Evolutionary conservation across 331 rosid species (phyloP).

Genomic region (Prunus yedoensis): DNA sequence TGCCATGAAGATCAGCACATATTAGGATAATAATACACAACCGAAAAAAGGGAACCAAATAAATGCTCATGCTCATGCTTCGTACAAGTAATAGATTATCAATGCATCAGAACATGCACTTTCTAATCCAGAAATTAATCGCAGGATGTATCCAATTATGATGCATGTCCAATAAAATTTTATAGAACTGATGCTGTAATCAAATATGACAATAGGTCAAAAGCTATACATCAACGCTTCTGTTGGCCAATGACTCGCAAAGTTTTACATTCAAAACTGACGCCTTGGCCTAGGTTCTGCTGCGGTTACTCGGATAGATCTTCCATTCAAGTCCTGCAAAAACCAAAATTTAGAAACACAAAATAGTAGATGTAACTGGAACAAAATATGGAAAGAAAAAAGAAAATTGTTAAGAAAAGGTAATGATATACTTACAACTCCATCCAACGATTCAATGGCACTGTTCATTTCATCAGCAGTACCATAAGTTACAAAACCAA

Average conservation of each 20-base stretch:
- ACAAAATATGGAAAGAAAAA: neutral
- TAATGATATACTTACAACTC: slow-evolving; percentile 55
- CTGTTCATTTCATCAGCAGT: slow-evolving; percentile 66
- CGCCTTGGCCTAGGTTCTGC: slow-evolving; percentile 79
- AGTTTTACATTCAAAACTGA: slow-evolving; percentile 42
- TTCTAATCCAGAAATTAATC: neutral
- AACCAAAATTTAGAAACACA: slow-evolving; percentile 10
- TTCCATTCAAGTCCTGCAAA: slow-evolving; percentile 78
- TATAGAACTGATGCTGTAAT: neutral
- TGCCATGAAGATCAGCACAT: neutral
- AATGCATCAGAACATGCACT: neutral
- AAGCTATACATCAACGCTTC: slow-evolving; percentile 35
- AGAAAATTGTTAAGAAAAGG: neutral
- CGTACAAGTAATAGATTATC: neutral
- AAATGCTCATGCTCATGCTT: neutral
- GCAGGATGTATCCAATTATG: neutral
- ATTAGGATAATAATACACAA: neutral
- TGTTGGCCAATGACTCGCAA: slow-evolving; percentile 20
- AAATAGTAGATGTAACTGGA: slow-evolving; percentile 1
- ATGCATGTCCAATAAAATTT: neutral
- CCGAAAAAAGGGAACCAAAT: too few relatives aligned
- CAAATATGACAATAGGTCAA: neutral
- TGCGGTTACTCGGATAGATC: slow-evolving; percentile 62
- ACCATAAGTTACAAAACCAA: slow-evolving; percentile 80
- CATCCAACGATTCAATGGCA: slow-evolving; percentile 79